Evolutionary conservation across 805 yeast genomes (phyloP), one percentile per base, ranked within the genome.

Genomic region (Kodamaea sagamina): DNA sequence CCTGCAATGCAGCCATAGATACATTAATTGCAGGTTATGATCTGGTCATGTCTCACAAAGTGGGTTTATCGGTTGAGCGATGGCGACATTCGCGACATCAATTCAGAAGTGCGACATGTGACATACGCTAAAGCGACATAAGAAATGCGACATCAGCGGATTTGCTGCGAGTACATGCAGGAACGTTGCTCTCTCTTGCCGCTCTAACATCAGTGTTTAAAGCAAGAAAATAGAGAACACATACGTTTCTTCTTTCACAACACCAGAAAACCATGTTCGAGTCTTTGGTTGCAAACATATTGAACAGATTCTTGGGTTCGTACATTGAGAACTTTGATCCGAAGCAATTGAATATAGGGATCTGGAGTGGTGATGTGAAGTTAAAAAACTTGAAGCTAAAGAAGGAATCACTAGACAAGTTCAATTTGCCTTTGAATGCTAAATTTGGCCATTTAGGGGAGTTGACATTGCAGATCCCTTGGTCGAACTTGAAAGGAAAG

Each of bases 331-430:
- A 95, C 65, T 93, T 93, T 63, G 99, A 93, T 67, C 89, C 98
- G 12, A 87, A 86, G 52, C 97, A 93, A 58, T 70, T 93, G 56
- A 90, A 93, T 54, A 90, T 93, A 43, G 99, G 98, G 4, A 89
- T 93, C 25, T 90, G 98, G 96, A 81, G 89, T 55, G 99, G 99
- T 27, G 98, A 93, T 70, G 98, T 90, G 22, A 87, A 87, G 59
- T 71, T 93, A 42, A 76, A 75, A 48, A 82, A 90, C 59, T 75
- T 95, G 48, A 77, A 83, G 44, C 71, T 93, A 46, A 89, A 87
- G 65, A 84, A 86, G 48, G 97, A 90, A 59, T 89, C 97, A 2
- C 71, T 93, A 36, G 99, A 95, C 63, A 78, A 85, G 53, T 75
- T 93, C 50, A 80, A 86, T 48, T 66, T 95, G 28, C 99, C 99